phyloP scores from a whole-genome alignment of 2,329 filamentous ascomycete genomes.

The Exophiala spinifera region DNA sequence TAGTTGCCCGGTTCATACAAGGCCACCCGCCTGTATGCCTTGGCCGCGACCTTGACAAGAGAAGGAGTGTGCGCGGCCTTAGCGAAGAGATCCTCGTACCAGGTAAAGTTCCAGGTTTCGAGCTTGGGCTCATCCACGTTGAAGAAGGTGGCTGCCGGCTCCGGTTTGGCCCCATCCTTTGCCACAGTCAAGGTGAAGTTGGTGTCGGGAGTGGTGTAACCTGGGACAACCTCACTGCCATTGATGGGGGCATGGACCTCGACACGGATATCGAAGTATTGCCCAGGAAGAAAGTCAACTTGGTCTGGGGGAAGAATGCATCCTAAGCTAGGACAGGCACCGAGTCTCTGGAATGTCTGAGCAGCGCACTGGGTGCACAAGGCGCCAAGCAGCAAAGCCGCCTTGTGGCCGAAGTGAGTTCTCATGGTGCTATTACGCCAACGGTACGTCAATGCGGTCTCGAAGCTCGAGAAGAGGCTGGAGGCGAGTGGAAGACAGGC shows the following conservation, averaged over 20 bases:
- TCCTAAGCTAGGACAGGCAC: constrained; percentile 55
- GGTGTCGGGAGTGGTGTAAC: constrained; percentile 66
- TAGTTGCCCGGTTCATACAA: constrained; percentile 78
- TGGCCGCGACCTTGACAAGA: constrained; percentile 75
- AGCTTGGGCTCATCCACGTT: constrained; percentile 65
- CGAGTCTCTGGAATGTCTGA: constrained; percentile 56
- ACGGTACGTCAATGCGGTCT: neutral
- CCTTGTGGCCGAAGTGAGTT: constrained; percentile 14
- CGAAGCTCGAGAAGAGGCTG: neutral
- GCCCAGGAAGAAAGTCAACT: constrained; percentile 78
- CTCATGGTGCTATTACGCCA: constrained; percentile 1
- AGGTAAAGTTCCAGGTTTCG: constrained; percentile 80
- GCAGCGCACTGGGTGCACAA: constrained; percentile 33
- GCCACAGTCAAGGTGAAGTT: constrained; percentile 71
- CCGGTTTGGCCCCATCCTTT: constrained; percentile 50
- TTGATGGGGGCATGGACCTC: constrained; percentile 80
- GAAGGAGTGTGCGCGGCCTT: constrained; percentile 66
- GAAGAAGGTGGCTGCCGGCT: constrained; percentile 65
- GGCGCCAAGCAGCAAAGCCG: constrained; percentile 16
- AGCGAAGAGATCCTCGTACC: constrained; percentile 80
- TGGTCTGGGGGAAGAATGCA: constrained; percentile 59
- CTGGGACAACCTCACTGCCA: constrained; percentile 73
- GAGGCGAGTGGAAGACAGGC: neutral
- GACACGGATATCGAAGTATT: constrained; percentile 79
- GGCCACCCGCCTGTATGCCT: constrained; percentile 71